Evolutionary conservation across 2,329 filamentous ascomycete genomes (phyloP).

Genomic region (Thelonectria blattea): DNA sequence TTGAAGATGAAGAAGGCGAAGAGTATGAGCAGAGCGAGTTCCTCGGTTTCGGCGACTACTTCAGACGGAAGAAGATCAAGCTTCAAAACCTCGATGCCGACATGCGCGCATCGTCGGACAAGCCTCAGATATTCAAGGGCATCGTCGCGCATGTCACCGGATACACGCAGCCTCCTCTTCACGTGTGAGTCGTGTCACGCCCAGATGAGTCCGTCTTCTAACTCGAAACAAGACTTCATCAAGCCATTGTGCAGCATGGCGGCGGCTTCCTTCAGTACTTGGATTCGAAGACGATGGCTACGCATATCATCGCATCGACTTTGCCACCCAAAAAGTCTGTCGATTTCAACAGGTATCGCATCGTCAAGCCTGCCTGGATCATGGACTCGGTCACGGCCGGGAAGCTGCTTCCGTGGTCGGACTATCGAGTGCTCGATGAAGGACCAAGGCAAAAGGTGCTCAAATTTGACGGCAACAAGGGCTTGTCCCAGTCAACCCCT

Average conservation of each 20-base stretch:
- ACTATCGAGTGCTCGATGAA: conserved; percentile 85
- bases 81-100: conserved; percentile 92
- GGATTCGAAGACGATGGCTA: conserved; percentile 92
- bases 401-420: conserved; percentile 82
- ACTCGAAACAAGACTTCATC: conserved; percentile 65
- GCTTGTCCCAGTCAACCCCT: conserved; percentile 70
- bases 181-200: conserved; percentile 58
- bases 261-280: conserved; percentile 94
- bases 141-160: conserved; percentile 92
- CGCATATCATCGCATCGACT: conserved; percentile 91
- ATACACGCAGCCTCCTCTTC: conserved; percentile 92
- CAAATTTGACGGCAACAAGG: conserved; percentile 62
- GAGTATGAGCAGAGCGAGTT: conserved; percentile 90
- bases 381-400: conserved; percentile 86
- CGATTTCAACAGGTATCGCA: conserved; percentile 85
- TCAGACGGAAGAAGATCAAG: conserved; percentile 95
- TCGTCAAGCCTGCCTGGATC: conserved; percentile 95
- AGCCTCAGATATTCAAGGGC: conserved; percentile 86
- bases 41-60: conserved; percentile 90
- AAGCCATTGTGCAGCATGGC: conserved; percentile 88
- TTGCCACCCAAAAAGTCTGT: conserved; percentile 91
- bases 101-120: conserved; percentile 71
- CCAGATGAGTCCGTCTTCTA: conserved; percentile 15
- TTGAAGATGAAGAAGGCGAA: conserved; percentile 82
- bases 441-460: conserved; percentile 83